A percentile compares a stretch with the other conserved stretches of the same genome.
Evolutionary conservation across 768 basidiomycete species (phyloP).

Genomic region (Xanthoconium purpureum): DNA sequence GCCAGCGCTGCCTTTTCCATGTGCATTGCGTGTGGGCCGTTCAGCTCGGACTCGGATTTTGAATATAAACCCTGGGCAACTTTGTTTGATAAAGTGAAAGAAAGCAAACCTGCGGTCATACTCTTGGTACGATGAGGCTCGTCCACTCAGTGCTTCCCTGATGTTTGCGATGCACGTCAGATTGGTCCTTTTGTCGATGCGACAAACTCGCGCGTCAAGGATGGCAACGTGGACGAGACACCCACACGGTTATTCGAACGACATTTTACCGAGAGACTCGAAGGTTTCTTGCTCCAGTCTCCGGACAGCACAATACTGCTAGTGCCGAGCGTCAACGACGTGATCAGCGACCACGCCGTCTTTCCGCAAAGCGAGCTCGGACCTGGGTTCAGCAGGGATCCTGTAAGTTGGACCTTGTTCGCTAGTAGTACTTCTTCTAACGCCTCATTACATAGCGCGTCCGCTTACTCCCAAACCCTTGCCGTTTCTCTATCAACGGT

Average conservation of each 20-base stretch:
- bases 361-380: conserved; percentile 77
- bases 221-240: conserved; percentile 66
- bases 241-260: conserved; percentile 67
- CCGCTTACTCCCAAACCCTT: conserved; percentile 81
- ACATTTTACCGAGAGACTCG: conserved; percentile 58
- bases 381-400: conserved; percentile 42
- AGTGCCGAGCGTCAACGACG: conserved; percentile 79
- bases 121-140: conserved; percentile 56
- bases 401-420: conserved; percentile 40
- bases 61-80: conserved; percentile 67
- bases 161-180: conserved; percentile 38
- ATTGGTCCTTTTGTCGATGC: conserved; percentile 90
- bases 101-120: conserved; percentile 68
- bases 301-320: conserved; percentile 74
- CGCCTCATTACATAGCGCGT: conserved; percentile 54
- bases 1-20: conserved; percentile 56
- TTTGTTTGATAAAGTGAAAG: conserved; percentile 59
- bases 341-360: conserved; percentile 74
- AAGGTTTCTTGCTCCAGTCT: conserved; percentile 52
- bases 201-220: conserved; percentile 67
- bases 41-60: conserved; percentile 74
- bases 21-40: conserved; percentile 82
- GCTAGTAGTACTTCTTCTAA: background rate
- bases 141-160: background rate
- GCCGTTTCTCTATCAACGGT: conserved; percentile 80